A percentile compares a stretch with the other conserved stretches of the same genome.
These are phyloP conservation scores for Stagonosporopsis cucurbitacearum DNA, from an alignment of 2,329 filamentous ascomycete genomes.

Conservation along the genomic window DNA sequence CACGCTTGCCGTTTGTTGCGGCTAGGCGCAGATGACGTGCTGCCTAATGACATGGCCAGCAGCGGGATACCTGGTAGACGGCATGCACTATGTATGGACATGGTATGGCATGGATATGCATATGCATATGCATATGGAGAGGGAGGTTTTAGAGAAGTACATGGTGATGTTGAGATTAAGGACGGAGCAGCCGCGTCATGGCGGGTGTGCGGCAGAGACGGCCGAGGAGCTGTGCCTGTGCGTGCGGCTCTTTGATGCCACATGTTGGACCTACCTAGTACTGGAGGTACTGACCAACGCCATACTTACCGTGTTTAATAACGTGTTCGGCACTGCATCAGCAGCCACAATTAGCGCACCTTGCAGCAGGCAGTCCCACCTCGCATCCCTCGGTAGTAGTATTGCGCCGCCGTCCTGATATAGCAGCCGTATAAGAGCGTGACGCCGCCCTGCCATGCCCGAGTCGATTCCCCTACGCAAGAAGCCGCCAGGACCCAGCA, in stretches of 20 bases:
- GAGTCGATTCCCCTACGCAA: conserved; percentile 46
- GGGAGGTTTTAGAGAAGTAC: no score
- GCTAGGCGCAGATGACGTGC: conserved; percentile 15
- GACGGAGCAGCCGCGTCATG: conserved; percentile 3
- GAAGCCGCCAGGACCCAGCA: conserved; percentile 25
- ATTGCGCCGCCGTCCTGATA: neutral
- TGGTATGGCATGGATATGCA: no score
- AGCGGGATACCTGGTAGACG: neutral
- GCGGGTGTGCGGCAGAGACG: conserved; percentile 7
- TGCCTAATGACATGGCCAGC: neutral
- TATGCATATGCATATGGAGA: no score
- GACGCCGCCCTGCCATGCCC: conserved; percentile 41
- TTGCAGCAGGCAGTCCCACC: conserved; percentile 28
- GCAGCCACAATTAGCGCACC: conserved; percentile 15
- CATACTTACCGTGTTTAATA: no score
- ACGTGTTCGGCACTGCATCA: no score
- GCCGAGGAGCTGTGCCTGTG: conserved; percentile 4
- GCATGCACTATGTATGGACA: no score
- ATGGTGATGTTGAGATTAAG: conserved; percentile 4
- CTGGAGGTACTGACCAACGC: no score
- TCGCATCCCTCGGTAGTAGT: neutral
- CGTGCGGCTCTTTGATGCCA: no score
- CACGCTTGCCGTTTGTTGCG: no score
- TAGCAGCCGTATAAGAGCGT: conserved; percentile 6
- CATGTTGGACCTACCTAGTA: no score